Evolutionary conservation across 441 rosid genomes (phyloP).

Genomic region (Erysimum cheiri): DNA sequence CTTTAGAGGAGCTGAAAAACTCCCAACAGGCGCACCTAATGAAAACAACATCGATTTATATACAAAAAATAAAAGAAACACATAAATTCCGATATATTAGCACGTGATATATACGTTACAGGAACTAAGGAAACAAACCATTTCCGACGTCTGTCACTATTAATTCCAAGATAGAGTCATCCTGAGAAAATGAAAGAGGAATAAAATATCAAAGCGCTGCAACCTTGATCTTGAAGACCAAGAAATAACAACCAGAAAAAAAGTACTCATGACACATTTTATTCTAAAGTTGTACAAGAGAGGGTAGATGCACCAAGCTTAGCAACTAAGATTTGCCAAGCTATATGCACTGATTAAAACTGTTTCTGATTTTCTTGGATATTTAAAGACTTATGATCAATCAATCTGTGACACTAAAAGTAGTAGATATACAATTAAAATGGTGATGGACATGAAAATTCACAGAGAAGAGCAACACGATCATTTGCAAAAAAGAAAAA

Average conservation of each 20-base stretch:
- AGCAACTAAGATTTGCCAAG: conserved; percentile 26
- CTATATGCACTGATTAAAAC: conserved; percentile 18
- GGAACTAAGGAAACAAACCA: conserved; percentile 52
- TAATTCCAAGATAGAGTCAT: conserved; percentile 67
- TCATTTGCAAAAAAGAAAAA: conserved; percentile 2
- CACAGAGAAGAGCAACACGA: conserved; percentile 18
- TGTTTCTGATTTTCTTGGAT: conserved; percentile 20
- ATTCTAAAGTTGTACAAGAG: conserved; percentile 26
- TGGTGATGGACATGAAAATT: conserved; percentile 20
- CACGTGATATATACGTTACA: conserved; percentile 9
- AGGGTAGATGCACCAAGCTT: conserved; percentile 23
- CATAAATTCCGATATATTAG: conserved; percentile 9
- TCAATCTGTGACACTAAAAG: not conserved
- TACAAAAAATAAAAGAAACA: conserved; percentile 18
- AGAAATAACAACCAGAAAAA: conserved; percentile 18
- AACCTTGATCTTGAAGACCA: conserved; percentile 29
- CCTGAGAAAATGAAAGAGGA: conserved; percentile 56
- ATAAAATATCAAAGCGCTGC: conserved; percentile 8
- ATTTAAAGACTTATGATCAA: conserved; percentile 3
- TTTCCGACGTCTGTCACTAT: conserved; percentile 74
- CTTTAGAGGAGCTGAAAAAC: conserved; percentile 75
- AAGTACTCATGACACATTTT: conserved; percentile 1
- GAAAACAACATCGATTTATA: conserved; percentile 28
- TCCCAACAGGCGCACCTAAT: conserved; percentile 81
- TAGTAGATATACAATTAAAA: conserved; percentile 18